phyloP scores from a whole-genome alignment of 805 yeast species.

The Kuraishia ogatae region DNA sequence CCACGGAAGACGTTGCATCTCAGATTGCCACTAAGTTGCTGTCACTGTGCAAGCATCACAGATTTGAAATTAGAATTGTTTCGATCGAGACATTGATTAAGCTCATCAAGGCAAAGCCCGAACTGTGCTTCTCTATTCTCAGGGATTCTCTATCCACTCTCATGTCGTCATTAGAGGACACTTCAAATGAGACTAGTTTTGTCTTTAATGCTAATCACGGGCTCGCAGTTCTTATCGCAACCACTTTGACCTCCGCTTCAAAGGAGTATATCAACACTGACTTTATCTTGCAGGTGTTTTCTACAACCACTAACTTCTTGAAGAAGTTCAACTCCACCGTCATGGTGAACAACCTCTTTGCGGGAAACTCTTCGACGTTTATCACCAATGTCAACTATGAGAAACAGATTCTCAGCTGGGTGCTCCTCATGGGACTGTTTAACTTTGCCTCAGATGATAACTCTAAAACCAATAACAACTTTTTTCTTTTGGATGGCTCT shows the following conservation, averaged over 20 bases:
- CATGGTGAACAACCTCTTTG: conserved; percentile 22
- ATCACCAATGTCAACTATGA: conserved; percentile 24
- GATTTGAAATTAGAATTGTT: conserved; percentile 30
- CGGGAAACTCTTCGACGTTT: conserved; percentile 16
- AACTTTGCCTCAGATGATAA: conserved; percentile 29
- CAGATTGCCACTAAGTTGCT: conserved; percentile 25
- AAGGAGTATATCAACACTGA: conserved; percentile 22
- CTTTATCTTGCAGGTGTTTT: conserved; percentile 19
- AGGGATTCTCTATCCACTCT: conserved; percentile 26
- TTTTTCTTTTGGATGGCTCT: conserved; percentile 44
- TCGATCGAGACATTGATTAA: conserved; percentile 26
- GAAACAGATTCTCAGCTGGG: conserved; percentile 47
- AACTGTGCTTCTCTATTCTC: conserved; percentile 18
- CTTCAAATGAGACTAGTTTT: conserved; percentile 13
- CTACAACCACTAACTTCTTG: conserved; percentile 17
- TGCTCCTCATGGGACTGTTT: conserved; percentile 53
- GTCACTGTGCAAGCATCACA: conserved; percentile 27
- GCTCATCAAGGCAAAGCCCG: conserved; percentile 26
- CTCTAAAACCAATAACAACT: conserved; percentile 31
- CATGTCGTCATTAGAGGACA: conserved; percentile 23
- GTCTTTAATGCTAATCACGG: conserved; percentile 22
- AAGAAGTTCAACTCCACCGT: conserved; percentile 27
- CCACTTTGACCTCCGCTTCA: conserved; percentile 19
- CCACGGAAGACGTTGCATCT: conserved; percentile 15
- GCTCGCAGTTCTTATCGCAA: conserved; percentile 20